Base-by-base conservation (phyloP, 768 basidiomycete species). In the Auricularia auricula-judae region DNA sequence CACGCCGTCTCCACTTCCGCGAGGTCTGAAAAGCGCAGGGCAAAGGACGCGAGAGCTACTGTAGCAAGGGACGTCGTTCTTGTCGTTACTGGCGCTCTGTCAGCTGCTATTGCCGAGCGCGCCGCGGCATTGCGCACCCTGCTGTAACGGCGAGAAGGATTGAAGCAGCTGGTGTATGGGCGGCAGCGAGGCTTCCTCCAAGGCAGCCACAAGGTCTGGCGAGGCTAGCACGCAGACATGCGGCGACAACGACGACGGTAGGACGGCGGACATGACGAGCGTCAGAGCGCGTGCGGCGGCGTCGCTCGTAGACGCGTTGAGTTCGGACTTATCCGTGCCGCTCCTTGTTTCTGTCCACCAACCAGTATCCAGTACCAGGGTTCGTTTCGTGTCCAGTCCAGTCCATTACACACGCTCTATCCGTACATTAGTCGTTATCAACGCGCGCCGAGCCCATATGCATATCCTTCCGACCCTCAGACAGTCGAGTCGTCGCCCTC, bases 71-170 rank as follows among this genome's bases (percentile, higher is more conserved):
- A 74, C 2, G 86, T 89, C 4, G 91, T 92, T 34, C 91, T 82
- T 3, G 90, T 89, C 16, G 84, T 88, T 42, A 93, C 91, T 93
- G 68, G 34, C 29, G 39, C 65, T 53, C 44, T 42, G 61, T 56
- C n/a, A 8, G 58, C 54, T 36, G 64, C 33, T 63, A 43, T 64
- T 66, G 29, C 66, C 65, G 29, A 35, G 56, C 56, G 4, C 33
- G 36, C 18, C 34, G 3, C 29, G 29, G 29, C 61, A 63, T n/a
- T 29, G 72, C 74, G 61, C 73, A 89, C 91, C 88, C 80, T 91
- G 85, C 0, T 89, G 86, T 62, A 93, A 77, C 11, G 91, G 91
- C 2, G 89, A 89, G 70, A 93, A 93, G 2, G 89, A 90, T 72
- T 93, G 91, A 35, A 93, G 79, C 64, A 93, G 83, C 68, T 87